phyloP scores from a whole-genome alignment of 257 asterid genomes.

The Datura wrightii region DNA sequence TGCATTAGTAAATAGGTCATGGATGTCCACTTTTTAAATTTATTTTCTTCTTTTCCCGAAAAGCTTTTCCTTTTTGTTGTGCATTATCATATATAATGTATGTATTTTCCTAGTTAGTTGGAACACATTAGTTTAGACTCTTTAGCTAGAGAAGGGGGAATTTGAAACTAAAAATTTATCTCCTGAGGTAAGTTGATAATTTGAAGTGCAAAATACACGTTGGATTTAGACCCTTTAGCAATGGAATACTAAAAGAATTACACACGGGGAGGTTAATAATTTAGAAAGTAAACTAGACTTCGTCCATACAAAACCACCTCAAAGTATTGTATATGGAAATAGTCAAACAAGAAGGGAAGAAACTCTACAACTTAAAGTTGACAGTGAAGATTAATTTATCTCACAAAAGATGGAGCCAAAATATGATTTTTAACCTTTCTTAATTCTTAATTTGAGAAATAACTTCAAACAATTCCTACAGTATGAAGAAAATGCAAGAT shows the following conservation, averaged over 20 bases:
- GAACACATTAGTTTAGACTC: neutral
- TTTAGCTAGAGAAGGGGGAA: neutral
- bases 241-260: neutral
- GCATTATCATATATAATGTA: neutral
- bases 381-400: neutral
- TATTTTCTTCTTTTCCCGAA: neutral
- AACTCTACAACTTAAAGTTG: neutral
- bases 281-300: neutral
- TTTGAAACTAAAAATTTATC: neutral
- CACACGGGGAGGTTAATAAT: neutral
- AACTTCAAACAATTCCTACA: neutral
- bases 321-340: neutral
- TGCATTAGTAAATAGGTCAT: neutral
- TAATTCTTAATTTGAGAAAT: neutral
- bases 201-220: neutral
- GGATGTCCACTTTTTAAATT: neutral
- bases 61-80: neutral
- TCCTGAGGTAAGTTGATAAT: neutral
- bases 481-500: neutral
- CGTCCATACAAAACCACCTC: slow-evolving; percentile 6
- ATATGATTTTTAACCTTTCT: neutral
- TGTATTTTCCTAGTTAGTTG: neutral
- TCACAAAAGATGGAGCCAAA: neutral
- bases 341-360: neutral
- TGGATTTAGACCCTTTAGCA: neutral